These are phyloP conservation scores for Hyaloscypha bicolor DNA, from an alignment of 495 filamentous ascomycete genomes.

Conservation along the genomic window DNA sequence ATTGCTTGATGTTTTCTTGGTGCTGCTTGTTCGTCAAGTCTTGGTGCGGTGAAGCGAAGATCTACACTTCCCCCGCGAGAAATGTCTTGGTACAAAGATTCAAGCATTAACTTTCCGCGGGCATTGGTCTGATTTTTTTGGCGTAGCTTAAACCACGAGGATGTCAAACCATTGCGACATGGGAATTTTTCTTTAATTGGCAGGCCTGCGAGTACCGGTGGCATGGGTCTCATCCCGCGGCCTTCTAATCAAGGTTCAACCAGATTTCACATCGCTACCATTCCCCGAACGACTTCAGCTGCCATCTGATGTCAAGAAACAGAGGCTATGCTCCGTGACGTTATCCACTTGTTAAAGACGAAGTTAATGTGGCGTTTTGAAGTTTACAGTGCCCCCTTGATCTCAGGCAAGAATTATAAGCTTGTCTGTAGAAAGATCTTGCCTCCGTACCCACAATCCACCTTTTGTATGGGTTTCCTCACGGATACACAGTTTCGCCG, in stretches of 20 bases:
- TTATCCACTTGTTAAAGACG: background rate
- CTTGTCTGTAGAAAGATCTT: background rate
- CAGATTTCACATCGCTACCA: background rate
- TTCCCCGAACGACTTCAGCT: background rate
- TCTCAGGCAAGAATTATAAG: background rate
- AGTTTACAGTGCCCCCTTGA: background rate
- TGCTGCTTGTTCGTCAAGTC: background rate
- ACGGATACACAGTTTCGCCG: background rate
- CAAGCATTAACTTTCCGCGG: background rate
- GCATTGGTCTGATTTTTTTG: background rate
- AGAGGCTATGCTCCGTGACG: background rate
- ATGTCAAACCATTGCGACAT: conserved; percentile 10
- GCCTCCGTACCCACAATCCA: background rate
- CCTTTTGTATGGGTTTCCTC: background rate
- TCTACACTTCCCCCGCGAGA: background rate
- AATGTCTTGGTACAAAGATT: background rate
- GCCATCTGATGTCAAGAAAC: background rate
- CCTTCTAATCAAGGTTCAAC: background rate
- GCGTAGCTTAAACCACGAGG: background rate
- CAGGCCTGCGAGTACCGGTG: background rate
- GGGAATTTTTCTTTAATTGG: background rate
- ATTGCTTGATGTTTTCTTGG: background rate
- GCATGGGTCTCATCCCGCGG: background rate
- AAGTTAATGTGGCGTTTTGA: background rate
- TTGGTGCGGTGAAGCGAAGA: background rate